Base-by-base conservation (phyloP, 2,329 filamentous ascomycete genomes). In the Paraphoma chrysanthemicola region DNA sequence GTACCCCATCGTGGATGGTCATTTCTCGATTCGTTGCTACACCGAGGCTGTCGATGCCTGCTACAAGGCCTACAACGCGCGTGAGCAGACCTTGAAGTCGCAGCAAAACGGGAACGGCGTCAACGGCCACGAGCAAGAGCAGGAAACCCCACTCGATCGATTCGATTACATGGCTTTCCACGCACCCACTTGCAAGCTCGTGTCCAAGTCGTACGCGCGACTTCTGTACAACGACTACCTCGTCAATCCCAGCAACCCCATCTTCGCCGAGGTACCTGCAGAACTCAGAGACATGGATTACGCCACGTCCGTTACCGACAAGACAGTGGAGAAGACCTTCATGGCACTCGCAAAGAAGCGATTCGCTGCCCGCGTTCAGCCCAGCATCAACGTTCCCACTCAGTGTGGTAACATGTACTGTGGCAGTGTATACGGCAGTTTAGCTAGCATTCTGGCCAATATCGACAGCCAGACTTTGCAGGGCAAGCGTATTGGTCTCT, bases 381-480 rank as follows among this genome's bases (percentile, higher is more conserved):
- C 81, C 28, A 72, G 77, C 55, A 80, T 82, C 61, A 70, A 81
- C 61, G 79, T 83, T 23, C 81, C 82, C 8, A 83, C 81, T 62
- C 78, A 79, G 76, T 83, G 81, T 75, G 82, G 82, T 53, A 84
- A 84, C 79, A 84, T 84, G 82, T 84, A 84, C 79, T 81, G 78
- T 60, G 81, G 79, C 30, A 82, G 79, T 57, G 81, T 84, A 51
- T 84, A 83, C 74, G 78, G 76, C 55, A 81, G 80, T 62, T 76
- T 84, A 56, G 76, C 77, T 67, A 81, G 80, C 48, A 68, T 84
- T 55, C 61, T 84, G 56, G 66, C 76, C 71, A 83, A 83, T 66
- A 68, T 82, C 42, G 69, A 73, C 64, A 79, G 75, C 62, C 73
- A 78, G 48, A 74, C 78, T 17, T 68, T 82, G n/a, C 76, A 79